phyloP scores from a whole-genome alignment of 345 rosid species.

The Eucalyptus brandiana region DNA sequence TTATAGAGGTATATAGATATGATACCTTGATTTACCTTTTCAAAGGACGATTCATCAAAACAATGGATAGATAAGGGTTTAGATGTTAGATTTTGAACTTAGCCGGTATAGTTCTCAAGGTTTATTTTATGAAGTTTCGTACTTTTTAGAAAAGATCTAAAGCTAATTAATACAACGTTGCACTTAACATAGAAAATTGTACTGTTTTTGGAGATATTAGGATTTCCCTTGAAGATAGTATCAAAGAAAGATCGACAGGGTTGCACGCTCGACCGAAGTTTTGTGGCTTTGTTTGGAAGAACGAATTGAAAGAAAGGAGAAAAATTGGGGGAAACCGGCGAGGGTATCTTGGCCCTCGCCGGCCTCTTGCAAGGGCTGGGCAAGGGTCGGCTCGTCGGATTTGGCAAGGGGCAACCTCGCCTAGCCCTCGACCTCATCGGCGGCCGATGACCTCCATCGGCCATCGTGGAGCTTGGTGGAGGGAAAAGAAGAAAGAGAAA shows the following conservation, averaged over 20 bases:
- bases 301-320: no score
- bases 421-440: no score
- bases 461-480: no score
- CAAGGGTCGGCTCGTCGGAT: no score
- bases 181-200: not conserved
- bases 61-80: not conserved
- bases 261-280: no score
- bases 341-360: no score
- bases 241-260: no score
- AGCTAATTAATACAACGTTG: not conserved
- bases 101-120: not conserved
- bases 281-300: no score
- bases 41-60: not conserved
- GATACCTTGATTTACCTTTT: not conserved
- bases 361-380: no score
- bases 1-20: not conserved
- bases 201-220: not conserved
- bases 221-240: not conserved
- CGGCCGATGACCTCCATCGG: no score
- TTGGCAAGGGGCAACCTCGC: no score
- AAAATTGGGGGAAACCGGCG: accelerated
- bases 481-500: no score
- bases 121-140: not conserved
- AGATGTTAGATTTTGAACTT: not conserved
- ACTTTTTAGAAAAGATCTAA: not conserved